Evolutionary conservation across 2,329 filamentous ascomycete genomes (phyloP), one percentile per base, ranked within the genome.

Genomic region (Didymellaceae sp.): DNA sequence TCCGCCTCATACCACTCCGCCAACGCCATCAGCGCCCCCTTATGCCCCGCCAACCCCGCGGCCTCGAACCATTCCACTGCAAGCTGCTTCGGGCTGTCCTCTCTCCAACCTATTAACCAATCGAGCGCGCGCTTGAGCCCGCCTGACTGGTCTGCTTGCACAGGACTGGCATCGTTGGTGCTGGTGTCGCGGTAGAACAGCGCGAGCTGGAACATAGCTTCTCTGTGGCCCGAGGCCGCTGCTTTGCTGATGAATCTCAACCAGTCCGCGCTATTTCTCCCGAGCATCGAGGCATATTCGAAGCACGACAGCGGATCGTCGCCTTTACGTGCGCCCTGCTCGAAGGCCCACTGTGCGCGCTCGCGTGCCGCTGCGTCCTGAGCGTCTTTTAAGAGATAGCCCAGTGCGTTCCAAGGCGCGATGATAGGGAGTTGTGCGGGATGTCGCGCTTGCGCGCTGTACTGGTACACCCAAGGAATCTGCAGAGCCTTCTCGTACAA

Each of bases 231-330:
- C 5, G 71, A 72, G 9, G 72, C 70, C 3, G 77, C 77, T 2
- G 77, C 76, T 66, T 78, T 79, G 25, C 66, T 78, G 43, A 74
- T 74, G 54, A 74, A 72, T 48, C 71, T 71, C 7, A 79, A 61
- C 77, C 77, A 79, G 2, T 67, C 59, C 24, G 59, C 58, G 13
- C 65, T 73, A 20, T 58, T 52, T 21, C 55, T 52, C 2, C 66
- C 57, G 28, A 61, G 54, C 5, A 68, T 61, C 4, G 58, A 52
- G 1, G 74, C 66, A 7, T 74, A 69, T 35, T 71, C 63, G 46
- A 70, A 75, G 55, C 71, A 76, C 1, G 74, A 70, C n/a, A 71
- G 59, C 0, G 77, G 77, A 44, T 80, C 77, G 34, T 78, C 76
- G 37, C 65, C 67, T 50, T 72, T 54, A 14, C 68, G 59, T 6